A percentile compares a stretch with the other conserved stretches of the same genome.
Evolutionary conservation across 192 early-diverging fungal genomes (phyloP).

Genomic region (Fimicolochytrium jonesii): DNA sequence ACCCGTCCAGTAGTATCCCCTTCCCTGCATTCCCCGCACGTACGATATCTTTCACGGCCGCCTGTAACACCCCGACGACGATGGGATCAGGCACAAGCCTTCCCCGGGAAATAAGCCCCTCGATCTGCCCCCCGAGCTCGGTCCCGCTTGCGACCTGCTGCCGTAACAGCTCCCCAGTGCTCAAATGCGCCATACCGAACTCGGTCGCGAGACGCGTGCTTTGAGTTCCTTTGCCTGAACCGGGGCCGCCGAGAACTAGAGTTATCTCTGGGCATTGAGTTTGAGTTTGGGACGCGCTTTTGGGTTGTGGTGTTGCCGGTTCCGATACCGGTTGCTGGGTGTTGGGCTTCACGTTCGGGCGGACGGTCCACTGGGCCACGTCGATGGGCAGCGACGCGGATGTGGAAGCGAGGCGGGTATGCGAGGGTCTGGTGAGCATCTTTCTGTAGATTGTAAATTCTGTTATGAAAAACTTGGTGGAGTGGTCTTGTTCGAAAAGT

Average conservation of each 20-base stretch:
- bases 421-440: too few species aligned
- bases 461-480: too few species aligned
- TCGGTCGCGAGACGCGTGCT: conserved; percentile 67
- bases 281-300: too few species aligned
- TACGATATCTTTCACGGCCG: conserved; percentile 18
- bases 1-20: conserved; percentile 63
- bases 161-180: conserved; percentile 91
- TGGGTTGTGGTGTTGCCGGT: too few species aligned
- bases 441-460: too few species aligned
- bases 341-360: too few species aligned
- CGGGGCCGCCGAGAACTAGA: conserved; percentile 52
- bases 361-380: too few species aligned
- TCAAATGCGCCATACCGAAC: conserved; percentile 87
- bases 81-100: conserved; percentile 68
- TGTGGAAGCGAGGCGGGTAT: too few species aligned
- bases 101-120: conserved; percentile 73
- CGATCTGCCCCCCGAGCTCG: conserved; percentile 76
- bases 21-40: conserved; percentile 16
- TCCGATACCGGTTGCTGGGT: too few species aligned
- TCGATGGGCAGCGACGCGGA: too few species aligned
- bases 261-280: too few species aligned
- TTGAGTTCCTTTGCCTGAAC: conserved; percentile 73
- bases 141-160: conserved; percentile 70
- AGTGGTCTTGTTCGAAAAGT: too few species aligned
- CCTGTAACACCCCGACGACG: conserved; percentile 31